A percentile compares a stretch with the other conserved stretches of the same genome.
Evolutionary conservation across 192 early-diverging fungal species (phyloP).

Genomic region (Ambispora gerdemannii): DNA sequence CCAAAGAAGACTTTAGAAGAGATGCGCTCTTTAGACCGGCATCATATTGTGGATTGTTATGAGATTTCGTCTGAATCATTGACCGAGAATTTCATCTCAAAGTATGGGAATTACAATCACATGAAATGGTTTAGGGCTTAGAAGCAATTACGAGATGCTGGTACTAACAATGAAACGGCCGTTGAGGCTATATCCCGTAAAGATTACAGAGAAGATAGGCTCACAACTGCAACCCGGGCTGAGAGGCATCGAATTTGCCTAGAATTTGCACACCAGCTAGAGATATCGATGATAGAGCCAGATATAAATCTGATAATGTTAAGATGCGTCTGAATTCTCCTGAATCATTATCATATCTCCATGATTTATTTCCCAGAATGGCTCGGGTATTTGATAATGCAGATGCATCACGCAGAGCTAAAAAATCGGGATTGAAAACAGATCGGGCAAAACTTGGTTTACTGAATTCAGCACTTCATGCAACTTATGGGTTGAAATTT

Average conservation of each 20-base stretch:
- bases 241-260: conserved; percentile 2
- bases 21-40: background rate
- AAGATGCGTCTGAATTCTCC: background rate
- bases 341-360: conserved; percentile 6
- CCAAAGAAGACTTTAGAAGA: no score
- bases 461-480: conserved; percentile 5
- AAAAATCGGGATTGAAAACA: conserved; percentile 16
- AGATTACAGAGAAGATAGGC: conserved; percentile 14
- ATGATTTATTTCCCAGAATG: conserved; percentile 10
- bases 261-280: conserved; percentile 6
- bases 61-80: conserved; percentile 6
- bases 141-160: conserved; percentile 11
- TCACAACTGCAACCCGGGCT: background rate
- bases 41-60: conserved; percentile 17
- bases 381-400: conserved; percentile 17
- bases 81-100: background rate
- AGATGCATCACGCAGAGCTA: conserved; percentile 5
- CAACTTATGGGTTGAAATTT: background rate
- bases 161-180: background rate
- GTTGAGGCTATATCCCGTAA: background rate
- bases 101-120: background rate
- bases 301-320: conserved; percentile 8
- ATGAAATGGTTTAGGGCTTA: background rate
- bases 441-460: conserved; percentile 22
- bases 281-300: conserved; percentile 13